phyloP scores from a whole-genome alignment of 306 rosid species.

The Crataegus laevigata region DNA sequence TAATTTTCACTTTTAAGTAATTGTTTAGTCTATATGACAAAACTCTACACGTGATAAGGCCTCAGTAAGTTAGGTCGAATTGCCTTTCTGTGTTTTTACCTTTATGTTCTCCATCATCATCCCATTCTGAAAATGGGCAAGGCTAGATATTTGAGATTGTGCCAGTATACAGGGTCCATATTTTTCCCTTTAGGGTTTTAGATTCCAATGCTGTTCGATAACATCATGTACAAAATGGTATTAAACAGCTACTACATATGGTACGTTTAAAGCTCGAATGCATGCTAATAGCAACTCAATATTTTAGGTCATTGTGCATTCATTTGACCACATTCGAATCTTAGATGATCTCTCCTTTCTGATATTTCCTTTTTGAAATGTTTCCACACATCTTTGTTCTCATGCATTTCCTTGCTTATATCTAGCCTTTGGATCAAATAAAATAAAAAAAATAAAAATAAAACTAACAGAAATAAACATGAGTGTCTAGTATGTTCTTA shows the following conservation, averaged over 20 bases:
- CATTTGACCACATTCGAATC: slow-evolving; percentile 2
- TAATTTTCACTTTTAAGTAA: background rate
- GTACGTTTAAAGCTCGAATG: background rate
- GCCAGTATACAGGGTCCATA: background rate
- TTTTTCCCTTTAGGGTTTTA: background rate
- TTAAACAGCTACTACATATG: background rate
- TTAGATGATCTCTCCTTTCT: background rate
- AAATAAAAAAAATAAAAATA: too few species aligned
- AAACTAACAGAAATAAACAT: too few species aligned
- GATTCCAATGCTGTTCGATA: background rate
- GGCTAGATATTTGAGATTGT: background rate
- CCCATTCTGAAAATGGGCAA: background rate
- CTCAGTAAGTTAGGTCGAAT: background rate
- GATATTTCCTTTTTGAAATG: slow-evolving; percentile 1
- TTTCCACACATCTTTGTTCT: too few species aligned
- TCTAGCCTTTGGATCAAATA: too few species aligned
- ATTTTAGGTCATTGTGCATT: slow-evolving; percentile 1
- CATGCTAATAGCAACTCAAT: background rate
- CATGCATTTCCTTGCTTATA: too few species aligned
- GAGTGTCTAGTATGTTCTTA: too few species aligned
- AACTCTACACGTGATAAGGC: background rate
- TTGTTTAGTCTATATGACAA: background rate
- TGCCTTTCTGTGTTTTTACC: background rate
- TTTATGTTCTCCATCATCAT: background rate
- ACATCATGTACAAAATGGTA: background rate